Evolutionary conservation across 2,329 filamentous ascomycete species (phyloP).

Genomic region (Trichoderma endophyticum): DNA sequence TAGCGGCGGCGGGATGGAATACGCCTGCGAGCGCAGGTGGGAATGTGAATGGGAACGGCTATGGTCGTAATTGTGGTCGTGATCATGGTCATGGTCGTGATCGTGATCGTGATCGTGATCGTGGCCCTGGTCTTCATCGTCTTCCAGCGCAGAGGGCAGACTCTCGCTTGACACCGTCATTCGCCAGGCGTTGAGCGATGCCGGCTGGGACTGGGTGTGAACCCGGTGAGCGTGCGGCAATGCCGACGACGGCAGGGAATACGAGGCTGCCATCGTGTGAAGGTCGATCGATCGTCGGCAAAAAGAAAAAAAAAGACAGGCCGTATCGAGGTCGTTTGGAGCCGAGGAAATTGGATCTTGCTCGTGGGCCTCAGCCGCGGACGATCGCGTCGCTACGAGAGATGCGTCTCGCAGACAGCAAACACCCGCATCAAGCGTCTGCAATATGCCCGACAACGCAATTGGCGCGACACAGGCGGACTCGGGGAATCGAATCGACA

Average conservation of each 20-base stretch:
- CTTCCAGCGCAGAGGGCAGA: constrained; percentile 29
- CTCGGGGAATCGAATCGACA: neutral
- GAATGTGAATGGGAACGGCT: constrained; percentile 20
- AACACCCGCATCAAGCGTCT: constrained; percentile 5
- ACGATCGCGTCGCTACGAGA: constrained; percentile 11
- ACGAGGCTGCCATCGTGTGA: constrained; percentile 48
- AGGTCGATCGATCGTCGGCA: neutral
- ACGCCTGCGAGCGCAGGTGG: constrained; percentile 22
- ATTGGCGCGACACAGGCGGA: neutral
- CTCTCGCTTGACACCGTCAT: constrained; percentile 35
- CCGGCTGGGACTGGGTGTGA: constrained; percentile 38
- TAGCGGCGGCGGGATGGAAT: constrained; percentile 20
- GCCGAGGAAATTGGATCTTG: neutral
- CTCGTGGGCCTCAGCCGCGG: neutral
- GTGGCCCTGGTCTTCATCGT: constrained; percentile 30
- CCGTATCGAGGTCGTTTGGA: neutral
- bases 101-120: constrained; percentile 26
- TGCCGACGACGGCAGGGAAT: constrained; percentile 50
- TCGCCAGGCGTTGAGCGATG: constrained; percentile 40
- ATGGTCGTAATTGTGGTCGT: constrained; percentile 29
- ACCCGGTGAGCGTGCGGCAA: constrained; percentile 48
- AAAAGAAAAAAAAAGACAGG: neutral
- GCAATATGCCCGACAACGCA: neutral
- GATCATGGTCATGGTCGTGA: constrained; percentile 27
- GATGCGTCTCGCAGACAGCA: constrained; percentile 9